A percentile compares a stretch with the other conserved stretches of the same genome.
Conservation (phyloP, 1,284 basidiomycete genomes). For the Entoloma clypeatum region DNA sequence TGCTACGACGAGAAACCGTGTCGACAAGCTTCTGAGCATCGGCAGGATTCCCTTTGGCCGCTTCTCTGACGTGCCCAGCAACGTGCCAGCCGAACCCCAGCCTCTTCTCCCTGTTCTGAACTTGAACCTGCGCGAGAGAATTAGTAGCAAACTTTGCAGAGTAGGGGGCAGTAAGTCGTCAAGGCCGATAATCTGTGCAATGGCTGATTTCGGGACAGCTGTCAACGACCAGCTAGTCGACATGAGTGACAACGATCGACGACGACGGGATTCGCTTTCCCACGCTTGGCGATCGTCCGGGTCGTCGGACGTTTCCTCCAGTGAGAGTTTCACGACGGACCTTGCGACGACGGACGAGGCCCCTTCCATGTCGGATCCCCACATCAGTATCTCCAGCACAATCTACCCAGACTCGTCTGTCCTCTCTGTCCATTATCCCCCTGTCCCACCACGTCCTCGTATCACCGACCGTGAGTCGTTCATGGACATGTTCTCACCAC, state of each 20-base stretch:
- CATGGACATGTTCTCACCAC: conserved; percentile 51
- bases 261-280: conserved; percentile 30
- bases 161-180: no score
- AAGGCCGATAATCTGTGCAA: no score
- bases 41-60: conserved; percentile 18
- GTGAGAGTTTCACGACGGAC: no score
- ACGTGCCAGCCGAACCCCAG: neutral
- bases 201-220: no score
- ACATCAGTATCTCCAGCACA: conserved; percentile 45
- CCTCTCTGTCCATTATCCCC: conserved; percentile 31
- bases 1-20: conserved; percentile 12
- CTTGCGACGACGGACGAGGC: conserved; percentile 29
- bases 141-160: no score
- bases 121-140: no score
- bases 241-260: conserved; percentile 3
- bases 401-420: conserved; percentile 36
- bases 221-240: conserved; percentile 5
- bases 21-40: conserved; percentile 19
- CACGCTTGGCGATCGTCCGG: conserved; percentile 22
- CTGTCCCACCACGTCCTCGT: conserved; percentile 25
- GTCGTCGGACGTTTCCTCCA: conserved; percentile 29
- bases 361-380: conserved; percentile 34
- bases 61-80: conserved; percentile 8
- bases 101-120: neutral
- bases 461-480: conserved; percentile 44